Base-by-base conservation (phyloP, 345 rosid genomes). In the Lagerstroemia speciosa region DNA sequence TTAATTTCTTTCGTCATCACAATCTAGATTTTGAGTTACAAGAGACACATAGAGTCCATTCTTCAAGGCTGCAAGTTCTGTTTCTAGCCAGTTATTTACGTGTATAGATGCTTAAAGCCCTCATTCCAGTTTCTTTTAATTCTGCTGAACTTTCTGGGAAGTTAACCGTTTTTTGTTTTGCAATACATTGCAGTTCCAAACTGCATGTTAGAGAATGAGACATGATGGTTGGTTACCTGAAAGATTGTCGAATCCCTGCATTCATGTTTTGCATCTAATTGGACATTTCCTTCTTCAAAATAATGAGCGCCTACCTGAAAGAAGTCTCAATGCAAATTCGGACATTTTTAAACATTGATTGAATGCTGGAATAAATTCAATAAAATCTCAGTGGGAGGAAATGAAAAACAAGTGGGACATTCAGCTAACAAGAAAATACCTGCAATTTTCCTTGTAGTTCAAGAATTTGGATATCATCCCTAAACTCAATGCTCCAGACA, bases 201-300 rank as follows among this genome's bases (percentile, higher is more conserved):
- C 60, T 15, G 24, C n/a, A 53, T 9, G 8, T 30, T 53, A 53
- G 14, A 53, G 30, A 57, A 57, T 57, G 30, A 27, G 63, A 7
- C 0, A 30, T 27, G 30, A 58, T 27, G 33, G 40, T 7, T 17
- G 70, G 52, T 19, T 29, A 93, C 98, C 96, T 91, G 99, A 82
- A 94, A 83, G 10, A 91, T 78, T 45, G 97, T 86, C 29, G 88
- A 82, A 78, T 94, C 96, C 77, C 83, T 77, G 72, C 91, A 88
- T 70, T 91, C 97, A 71, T 92, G 87, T 73, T 84, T 84, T 52
- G 99, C 89, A 74, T 89, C 97, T 82, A 92, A 80, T 76, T 94
- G 97, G 72, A 94, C 99, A 85, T 94, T 94, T 70, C 99, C 98
- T 83, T 94, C 98, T 76, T 94, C 99, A 76, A 92, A 94, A 79